Evolutionary conservation across 495 filamentous ascomycete genomes (phyloP), one percentile per base, ranked within the genome.

Genomic region (Tuber umbilicatum): DNA sequence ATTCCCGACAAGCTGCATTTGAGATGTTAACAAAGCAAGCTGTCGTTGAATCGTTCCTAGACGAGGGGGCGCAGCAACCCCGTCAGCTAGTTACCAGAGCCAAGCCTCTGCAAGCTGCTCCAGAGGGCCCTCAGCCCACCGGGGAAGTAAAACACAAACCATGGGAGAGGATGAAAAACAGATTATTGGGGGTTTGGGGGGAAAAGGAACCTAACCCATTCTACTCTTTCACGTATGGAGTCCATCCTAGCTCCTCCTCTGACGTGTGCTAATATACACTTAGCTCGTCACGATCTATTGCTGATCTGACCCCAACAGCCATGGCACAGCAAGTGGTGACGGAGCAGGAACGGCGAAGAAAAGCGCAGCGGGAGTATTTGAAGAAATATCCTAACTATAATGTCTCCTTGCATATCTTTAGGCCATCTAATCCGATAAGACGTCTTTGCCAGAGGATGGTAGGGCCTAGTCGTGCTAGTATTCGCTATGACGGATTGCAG

Each of bases 21-120:
- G 96, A 97, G 79, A 94, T 97, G 94, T 87, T 99, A 40, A 85
- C 97, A 73, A 97, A 97, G 78, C 95, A 97, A 84, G 94, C 92
- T 16, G 92, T 98, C 40, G 93, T 98, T 40, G 89, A 89, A 75
- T 95, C 97, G 77, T 99, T 98, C 78, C 89, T 99, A 21, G 92
- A 97, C 80, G 93, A 97, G 86, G 80, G 74, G 70, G 50, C 74
- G 35, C 55, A 78, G 38, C 74, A 75, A 60, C 71, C 74, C 37
- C 77, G 77, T 55, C 77, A 78, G 40, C 55, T 10, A 64, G 12
- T 31, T 31, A 35, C 55, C 16, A 64, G 55, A 64, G 55, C 55
- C 55, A 27, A 64, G 55, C 55, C 55, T 35, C 55, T 64, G 27
- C 27, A 64, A 6, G 55, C 55, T 31, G 27, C 55, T 31, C 3